Percentiles rank a stretch among this genome's conserved stretches.
Conservation (phyloP, 129 eudicot genomes). For the Pseudognaphalium luteoalbum region DNA sequence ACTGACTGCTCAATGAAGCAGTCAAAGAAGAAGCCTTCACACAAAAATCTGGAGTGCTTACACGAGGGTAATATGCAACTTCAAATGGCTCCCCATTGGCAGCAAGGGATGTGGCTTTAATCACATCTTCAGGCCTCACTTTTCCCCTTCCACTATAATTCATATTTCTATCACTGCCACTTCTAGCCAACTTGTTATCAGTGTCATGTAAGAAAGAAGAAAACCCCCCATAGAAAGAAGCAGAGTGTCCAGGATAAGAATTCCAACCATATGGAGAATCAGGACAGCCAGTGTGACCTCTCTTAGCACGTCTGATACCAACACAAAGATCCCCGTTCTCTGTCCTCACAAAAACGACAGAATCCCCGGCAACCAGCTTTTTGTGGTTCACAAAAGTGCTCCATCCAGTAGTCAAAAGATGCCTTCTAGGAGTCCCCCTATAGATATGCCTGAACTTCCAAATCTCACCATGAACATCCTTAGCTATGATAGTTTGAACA, state of each 20-base stretch:
- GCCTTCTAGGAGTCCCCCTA: constrained; percentile 80
- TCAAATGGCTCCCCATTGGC: constrained; percentile 81
- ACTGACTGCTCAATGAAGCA: constrained; percentile 66
- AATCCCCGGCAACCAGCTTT: constrained; percentile 77
- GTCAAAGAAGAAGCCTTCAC: constrained; percentile 68
- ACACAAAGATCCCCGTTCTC: constrained; percentile 73
- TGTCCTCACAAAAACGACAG: constrained; percentile 74
- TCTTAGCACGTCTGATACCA: constrained; percentile 77
- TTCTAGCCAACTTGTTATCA: constrained; percentile 52
- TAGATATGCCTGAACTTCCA: constrained; percentile 87
- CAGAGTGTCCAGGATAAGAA: constrained; percentile 47
- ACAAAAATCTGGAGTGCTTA: constrained; percentile 80
- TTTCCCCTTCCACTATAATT: constrained; percentile 46
- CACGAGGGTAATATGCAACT: constrained; percentile 78
- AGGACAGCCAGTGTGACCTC: constrained; percentile 47
- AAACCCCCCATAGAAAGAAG: constrained; percentile 48
- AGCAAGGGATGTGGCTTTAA: constrained; percentile 68
- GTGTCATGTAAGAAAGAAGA: constrained; percentile 57
- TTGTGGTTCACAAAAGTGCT: constrained; percentile 79
- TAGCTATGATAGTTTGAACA: constrained; percentile 62
- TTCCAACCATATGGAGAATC: constrained; percentile 64
- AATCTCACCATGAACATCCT: constrained; percentile 74
- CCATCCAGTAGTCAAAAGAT: constrained; percentile 86
- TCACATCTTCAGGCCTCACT: constrained; percentile 67
- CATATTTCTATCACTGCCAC: constrained; percentile 36